A percentile compares a stretch with the other conserved stretches of the same genome.
phyloP scores from a whole-genome alignment of 352 stramenopile species.

The Phytophthora pinifolia region DNA sequence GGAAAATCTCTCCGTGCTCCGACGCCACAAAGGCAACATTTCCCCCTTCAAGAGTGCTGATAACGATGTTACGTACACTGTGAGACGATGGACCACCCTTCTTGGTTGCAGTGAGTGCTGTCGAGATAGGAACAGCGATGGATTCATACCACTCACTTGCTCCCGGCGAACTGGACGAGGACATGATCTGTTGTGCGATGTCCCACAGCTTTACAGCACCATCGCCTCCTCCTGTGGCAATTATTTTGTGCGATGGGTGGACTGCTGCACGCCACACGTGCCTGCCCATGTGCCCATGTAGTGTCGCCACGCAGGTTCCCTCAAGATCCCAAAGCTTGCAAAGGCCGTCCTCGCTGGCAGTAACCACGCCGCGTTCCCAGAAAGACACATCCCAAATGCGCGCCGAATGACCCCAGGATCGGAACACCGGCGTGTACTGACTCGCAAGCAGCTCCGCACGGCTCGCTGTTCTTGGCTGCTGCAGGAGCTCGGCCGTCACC shows the following conservation, averaged over 20 bases:
- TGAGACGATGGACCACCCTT: constrained; percentile 30
- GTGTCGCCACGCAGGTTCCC: constrained; percentile 65
- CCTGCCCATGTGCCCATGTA: constrained; percentile 74
- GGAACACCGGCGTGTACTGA: constrained; percentile 57
- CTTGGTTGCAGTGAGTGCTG: constrained; percentile 7
- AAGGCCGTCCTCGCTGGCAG: constrained; percentile 76
- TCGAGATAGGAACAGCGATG: constrained; percentile 24
- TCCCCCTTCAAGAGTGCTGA: constrained; percentile 29
- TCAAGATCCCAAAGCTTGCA: constrained; percentile 70
- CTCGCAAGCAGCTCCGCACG: constrained; percentile 21
- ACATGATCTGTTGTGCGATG: constrained; percentile 54
- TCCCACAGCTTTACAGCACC: constrained; percentile 83
- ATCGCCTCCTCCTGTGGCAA: constrained; percentile 78
- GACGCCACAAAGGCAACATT: constrained; percentile 56
- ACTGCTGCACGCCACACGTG: constrained; percentile 80
- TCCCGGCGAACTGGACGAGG: constrained; percentile 21
- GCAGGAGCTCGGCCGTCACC: constrained; percentile 15
- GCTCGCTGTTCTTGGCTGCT: constrained; percentile 1
- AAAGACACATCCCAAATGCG: constrained; percentile 87
- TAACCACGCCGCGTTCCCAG: constrained; percentile 44
- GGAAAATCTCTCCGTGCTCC: constrained; percentile 61
- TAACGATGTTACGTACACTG: constrained; percentile 54
- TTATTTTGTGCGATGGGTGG: constrained; percentile 44
- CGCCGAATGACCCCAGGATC: constrained; percentile 80
- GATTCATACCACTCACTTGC: constrained; percentile 19